Conservation (phyloP, 495 filamentous ascomycete genomes). For the Neurospora sp. region DNA sequence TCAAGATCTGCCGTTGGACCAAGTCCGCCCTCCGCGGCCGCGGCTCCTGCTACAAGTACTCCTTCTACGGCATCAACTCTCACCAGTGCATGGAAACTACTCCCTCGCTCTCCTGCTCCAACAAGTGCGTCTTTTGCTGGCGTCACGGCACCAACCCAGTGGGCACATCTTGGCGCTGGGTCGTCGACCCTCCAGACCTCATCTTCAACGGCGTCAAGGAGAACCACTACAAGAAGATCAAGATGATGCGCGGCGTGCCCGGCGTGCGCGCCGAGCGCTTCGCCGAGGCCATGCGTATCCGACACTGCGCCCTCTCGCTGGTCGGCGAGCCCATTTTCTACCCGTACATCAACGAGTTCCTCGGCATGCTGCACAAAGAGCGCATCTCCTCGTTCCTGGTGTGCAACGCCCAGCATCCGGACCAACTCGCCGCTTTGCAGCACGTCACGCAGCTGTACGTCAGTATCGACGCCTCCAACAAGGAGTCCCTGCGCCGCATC, state of each 20-base stretch:
- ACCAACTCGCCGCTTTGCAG: conserved; percentile 68
- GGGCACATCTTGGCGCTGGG: conserved; percentile 92
- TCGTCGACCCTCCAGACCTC: conserved; percentile 76
- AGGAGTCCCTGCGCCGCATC: conserved; percentile 75
- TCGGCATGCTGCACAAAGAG: conserved; percentile 68
- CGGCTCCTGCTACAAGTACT: conserved; percentile 93
- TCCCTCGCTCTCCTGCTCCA: conserved; percentile 87
- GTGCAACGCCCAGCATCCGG: conserved; percentile 96
- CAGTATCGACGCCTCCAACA: conserved; percentile 86
- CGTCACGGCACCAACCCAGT: conserved; percentile 95
- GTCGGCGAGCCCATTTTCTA: conserved; percentile 98
- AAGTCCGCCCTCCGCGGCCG: conserved; percentile 94
- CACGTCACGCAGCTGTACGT: conserved; percentile 93
- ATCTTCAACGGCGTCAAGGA: conserved; percentile 86
- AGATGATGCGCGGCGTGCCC: conserved; percentile 87
- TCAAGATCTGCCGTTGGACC: conserved; percentile 97
- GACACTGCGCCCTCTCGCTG: conserved; percentile 81
- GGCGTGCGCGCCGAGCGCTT: conserved; percentile 88
- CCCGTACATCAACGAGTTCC: conserved; percentile 87
- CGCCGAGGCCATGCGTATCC: conserved; percentile 82
- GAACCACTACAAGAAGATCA: conserved; percentile 93
- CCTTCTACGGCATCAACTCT: conserved; percentile 91
- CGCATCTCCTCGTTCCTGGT: conserved; percentile 91
- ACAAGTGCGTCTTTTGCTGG: conserved; percentile 99
- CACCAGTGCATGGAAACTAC: conserved; percentile 98